Base-by-base conservation (phyloP, 768 basidiomycete genomes). In the Collybia mongolica region DNA sequence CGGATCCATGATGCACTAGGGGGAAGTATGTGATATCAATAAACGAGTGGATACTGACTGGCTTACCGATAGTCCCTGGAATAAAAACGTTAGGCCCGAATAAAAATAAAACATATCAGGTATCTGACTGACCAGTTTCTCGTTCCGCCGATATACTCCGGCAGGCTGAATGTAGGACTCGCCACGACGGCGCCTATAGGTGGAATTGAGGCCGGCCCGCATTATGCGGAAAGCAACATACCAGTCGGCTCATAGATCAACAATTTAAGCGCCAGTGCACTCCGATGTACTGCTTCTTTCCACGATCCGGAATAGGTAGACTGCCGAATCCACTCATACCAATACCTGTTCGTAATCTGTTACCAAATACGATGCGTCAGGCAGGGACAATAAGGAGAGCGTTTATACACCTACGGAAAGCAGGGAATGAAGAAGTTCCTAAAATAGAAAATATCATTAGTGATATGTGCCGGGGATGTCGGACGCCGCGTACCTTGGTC, bases 241-340 rank as follows among this genome's bases (percentile, higher is more conserved):
- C 88, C 89, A 1, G 91, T 97, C 1, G 93, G 94, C 63, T 96
- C 94, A 60, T 81, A 98, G 39, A 94, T 93, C 53, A 98, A 75
- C 49, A 97, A 77, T 69, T 98, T 98, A 54, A 98, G 74, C 0
- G 93, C 91, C n/a, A 98, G 75, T 1, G 93, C 96, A 50, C 91
- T 93, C 19, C 95, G 82, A 61, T 93, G 83, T 5, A 98, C 94
- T 2, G 89, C 86, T 65, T 99, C 97, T 59, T 95, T 88, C 97
- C 97, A 99, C 14, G 92, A 82, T 0, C 96, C 97, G 12, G 79
- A 79, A 67, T 99, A 99, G 0, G 88, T 93, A 28, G 89, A 92
- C 56, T 82, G 80, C n/a, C 82, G 76, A 58, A 97, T 86, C 95
- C 95, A 98, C 18, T 81, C 71, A 54, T 83, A 84, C 94, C 94